A percentile compares a stretch with the other conserved stretches of the same genome.
These are phyloP conservation scores for Solanum okadae DNA, from an alignment of 257 asterid genomes.

Conservation along the genomic window DNA sequence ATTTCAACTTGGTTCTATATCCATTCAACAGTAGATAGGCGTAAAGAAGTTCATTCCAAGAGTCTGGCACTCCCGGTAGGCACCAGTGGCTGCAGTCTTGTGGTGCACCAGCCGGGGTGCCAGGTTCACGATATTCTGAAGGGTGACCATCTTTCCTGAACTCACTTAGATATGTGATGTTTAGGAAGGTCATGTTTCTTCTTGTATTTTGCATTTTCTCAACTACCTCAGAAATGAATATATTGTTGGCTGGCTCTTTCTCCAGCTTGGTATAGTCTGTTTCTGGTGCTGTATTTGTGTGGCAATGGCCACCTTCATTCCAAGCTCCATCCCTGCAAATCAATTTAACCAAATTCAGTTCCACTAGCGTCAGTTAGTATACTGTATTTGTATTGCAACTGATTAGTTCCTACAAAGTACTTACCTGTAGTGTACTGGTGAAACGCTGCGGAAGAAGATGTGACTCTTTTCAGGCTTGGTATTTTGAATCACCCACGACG, in stretches of 20 bases:
- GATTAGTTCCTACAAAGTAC: neutral
- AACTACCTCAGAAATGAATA: conserved; percentile 26
- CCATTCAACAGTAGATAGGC: conserved; percentile 37
- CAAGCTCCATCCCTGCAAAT: conserved; percentile 36
- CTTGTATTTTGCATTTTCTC: conserved; percentile 18
- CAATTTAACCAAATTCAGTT: neutral
- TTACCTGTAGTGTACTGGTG: conserved; percentile 80
- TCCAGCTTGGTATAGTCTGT: conserved; percentile 25
- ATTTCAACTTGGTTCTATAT: conserved; percentile 15
- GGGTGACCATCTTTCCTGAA: conserved; percentile 77
- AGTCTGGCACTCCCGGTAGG: conserved; percentile 82
- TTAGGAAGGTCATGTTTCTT: conserved; percentile 21
- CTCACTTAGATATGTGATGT: conserved; percentile 58
- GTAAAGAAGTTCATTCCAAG: conserved; percentile 66
- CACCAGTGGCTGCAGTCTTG: conserved; percentile 96
- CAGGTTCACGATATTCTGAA: conserved; percentile 58
- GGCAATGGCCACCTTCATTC: conserved; percentile 36
- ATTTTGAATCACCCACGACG: conserved; percentile 34
- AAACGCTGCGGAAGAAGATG: conserved; percentile 65
- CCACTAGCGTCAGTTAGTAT: neutral
- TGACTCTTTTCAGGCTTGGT: conserved; percentile 32
- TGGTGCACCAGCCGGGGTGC: conserved; percentile 46
- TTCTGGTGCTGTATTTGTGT: conserved; percentile 34
- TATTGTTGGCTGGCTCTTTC: conserved; percentile 36
- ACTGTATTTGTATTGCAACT: neutral